These are phyloP conservation scores for Sporothrix pseudoabietina DNA, from an alignment of 2,329 filamentous ascomycete species.

Conservation along the genomic window DNA sequence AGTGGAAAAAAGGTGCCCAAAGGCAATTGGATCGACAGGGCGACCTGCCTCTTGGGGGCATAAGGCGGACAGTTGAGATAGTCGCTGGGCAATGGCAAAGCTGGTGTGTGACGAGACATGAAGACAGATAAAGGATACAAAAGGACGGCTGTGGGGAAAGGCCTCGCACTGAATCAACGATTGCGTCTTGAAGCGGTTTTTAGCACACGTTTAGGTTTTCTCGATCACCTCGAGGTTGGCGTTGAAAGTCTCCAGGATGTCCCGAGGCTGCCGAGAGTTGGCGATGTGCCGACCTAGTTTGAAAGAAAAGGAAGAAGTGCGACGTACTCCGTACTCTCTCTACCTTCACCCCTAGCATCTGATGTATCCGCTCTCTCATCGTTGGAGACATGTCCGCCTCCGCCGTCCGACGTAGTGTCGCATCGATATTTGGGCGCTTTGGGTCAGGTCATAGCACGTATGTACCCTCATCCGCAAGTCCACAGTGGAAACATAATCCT, in stretches of 20 bases:
- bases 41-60: neutral
- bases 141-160: neutral
- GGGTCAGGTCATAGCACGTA: neutral
- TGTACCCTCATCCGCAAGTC: neutral
- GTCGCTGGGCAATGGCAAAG: neutral
- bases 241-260: neutral
- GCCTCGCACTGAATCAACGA: neutral
- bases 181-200: neutral
- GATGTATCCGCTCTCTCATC: neutral
- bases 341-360: neutral
- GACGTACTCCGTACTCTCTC: no score
- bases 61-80: constrained; percentile 2
- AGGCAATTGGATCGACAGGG: constrained; percentile 20
- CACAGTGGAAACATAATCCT: neutral
- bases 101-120: neutral
- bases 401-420: neutral
- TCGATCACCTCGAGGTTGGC: neutral
- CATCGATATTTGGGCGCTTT: neutral
- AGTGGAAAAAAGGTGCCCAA: neutral
- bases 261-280: neutral
- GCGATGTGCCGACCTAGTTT: neutral
- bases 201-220: neutral
- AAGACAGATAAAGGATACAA: neutral
- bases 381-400: neutral
- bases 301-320: neutral